phyloP scores from a whole-genome alignment of 257 asterid species.

The Anisodus tanguticus region DNA sequence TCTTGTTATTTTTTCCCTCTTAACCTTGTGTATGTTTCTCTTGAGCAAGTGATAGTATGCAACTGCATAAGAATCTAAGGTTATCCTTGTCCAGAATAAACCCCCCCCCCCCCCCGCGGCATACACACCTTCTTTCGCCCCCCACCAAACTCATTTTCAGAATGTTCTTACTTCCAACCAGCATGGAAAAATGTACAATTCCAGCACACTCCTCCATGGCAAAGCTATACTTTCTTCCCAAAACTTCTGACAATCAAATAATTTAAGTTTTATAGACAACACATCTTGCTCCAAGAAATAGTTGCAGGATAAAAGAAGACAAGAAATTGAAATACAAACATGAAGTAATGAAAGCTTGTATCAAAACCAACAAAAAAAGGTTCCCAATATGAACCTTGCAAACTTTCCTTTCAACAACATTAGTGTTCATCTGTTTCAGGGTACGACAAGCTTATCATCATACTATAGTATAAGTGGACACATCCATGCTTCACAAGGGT shows the following conservation, averaged over 20 bases:
- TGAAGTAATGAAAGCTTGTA: neutral
- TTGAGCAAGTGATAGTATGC: neutral
- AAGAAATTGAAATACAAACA: slow-evolving; percentile 17
- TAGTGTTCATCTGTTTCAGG: slow-evolving; percentile 28
- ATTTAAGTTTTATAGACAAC: neutral
- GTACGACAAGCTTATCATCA: slow-evolving; percentile 32
- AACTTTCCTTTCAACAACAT: slow-evolving; percentile 45
- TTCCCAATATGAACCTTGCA: slow-evolving; percentile 34
- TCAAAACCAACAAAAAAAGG: slow-evolving; percentile 32
- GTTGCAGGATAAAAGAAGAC: neutral
- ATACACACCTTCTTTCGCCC: too few species aligned
- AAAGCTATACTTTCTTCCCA: neutral
- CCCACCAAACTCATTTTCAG: too few species aligned
- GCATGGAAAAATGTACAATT: slow-evolving; percentile 7
- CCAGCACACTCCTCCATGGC: neutral
- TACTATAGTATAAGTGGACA: slow-evolving; percentile 19
- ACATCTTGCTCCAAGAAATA: neutral
- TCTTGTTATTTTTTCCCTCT: too few species aligned
- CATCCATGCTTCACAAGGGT: slow-evolving; percentile 54
- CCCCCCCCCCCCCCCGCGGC: neutral
- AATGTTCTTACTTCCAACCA: neutral
- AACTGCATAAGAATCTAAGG: neutral
- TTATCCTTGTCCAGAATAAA: neutral
- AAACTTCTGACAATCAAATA: neutral
- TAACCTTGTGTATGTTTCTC: too few species aligned